These are phyloP conservation scores for Xenosphaeropsis pyriputrescens DNA, from an alignment of 2,329 filamentous ascomycete genomes.

Conservation along the genomic window DNA sequence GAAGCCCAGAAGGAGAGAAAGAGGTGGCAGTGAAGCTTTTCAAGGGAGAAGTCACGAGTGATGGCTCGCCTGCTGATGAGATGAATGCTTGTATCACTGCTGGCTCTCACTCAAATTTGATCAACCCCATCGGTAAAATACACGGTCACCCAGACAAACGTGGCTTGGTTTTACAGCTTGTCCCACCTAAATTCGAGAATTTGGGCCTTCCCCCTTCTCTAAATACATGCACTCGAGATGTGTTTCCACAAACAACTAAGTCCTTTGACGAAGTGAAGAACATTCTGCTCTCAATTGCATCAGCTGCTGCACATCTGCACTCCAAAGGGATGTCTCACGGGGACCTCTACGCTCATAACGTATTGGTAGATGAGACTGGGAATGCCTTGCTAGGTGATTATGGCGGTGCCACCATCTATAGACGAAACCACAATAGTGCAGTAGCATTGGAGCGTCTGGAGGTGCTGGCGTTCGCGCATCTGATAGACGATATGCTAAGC, in stretches of 20 bases:
- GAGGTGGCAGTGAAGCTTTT: conserved; percentile 33
- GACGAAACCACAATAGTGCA: conserved; percentile 8
- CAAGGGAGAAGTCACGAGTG: conserved; percentile 28
- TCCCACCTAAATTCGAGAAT: conserved; percentile 25
- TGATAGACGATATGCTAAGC: conserved; percentile 28
- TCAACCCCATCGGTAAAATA: conserved; percentile 28
- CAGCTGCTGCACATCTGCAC: conserved; percentile 28
- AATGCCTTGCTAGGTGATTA: conserved; percentile 32
- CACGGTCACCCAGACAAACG: conserved; percentile 22
- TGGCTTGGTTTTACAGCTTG: conserved; percentile 30
- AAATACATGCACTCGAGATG: conserved; percentile 29
- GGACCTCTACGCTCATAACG: conserved; percentile 32
- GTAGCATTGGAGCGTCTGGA: conserved; percentile 26
- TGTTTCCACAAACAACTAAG: conserved; percentile 19
- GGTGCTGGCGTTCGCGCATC: conserved; percentile 29
- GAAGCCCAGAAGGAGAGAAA: conserved; percentile 13
- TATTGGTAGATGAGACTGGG: conserved; percentile 23
- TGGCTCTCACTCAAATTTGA: conserved; percentile 29
- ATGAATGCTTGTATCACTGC: conserved; percentile 30
- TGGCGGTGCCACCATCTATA: conserved; percentile 30
- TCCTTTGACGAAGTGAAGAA: conserved; percentile 16
- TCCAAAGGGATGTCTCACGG: conserved; percentile 27
- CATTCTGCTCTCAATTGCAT: conserved; percentile 25
- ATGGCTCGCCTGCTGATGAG: conserved; percentile 32
- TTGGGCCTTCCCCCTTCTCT: conserved; percentile 28